Percentiles rank a stretch among this genome's conserved stretches.
Conservation (phyloP, 768 basidiomycete species). For the Sistotremastrum niveocremeum region DNA sequence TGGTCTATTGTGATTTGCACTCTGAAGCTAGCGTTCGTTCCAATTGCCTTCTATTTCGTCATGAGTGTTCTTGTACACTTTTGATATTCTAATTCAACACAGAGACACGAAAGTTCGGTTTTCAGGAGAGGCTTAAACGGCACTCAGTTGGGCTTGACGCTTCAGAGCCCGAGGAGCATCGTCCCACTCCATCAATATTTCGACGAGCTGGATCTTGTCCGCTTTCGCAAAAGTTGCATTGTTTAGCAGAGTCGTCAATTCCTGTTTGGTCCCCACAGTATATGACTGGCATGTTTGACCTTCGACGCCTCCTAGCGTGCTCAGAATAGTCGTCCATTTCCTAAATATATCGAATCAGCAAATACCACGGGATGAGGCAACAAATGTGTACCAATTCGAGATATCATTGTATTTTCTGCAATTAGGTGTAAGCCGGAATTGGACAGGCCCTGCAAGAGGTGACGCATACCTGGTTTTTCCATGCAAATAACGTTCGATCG, state of each 20-base stretch:
- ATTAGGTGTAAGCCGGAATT: conserved; percentile 1
- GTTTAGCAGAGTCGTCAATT: conserved; percentile 55
- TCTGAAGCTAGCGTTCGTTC: too few relatives aligned
- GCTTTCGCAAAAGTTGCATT: conserved; percentile 47
- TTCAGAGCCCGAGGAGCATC: conserved; percentile 60
- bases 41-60: too few relatives aligned
- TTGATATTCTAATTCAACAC: too few relatives aligned
- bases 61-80: too few relatives aligned
- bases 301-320: conserved; percentile 37
- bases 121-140: too few relatives aligned
- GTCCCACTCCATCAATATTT: conserved; percentile 58
- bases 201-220: conserved; percentile 63
- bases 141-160: conserved; percentile 40
- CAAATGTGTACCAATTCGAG: conserved; percentile 39
- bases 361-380: background rate
- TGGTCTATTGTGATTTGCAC: too few relatives aligned
- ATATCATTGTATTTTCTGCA: conserved; percentile 78
- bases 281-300: conserved; percentile 44
- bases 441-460: background rate
- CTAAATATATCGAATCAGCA: conserved; percentile 11
- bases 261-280: conserved; percentile 50
- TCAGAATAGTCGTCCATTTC: conserved; percentile 57
- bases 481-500: conserved; percentile 73
- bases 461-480: conserved; percentile 36
- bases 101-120: too few relatives aligned